These are phyloP conservation scores for Phialophora chinensis DNA, from an alignment of 2,329 filamentous ascomycete genomes.

Conservation along the genomic window DNA sequence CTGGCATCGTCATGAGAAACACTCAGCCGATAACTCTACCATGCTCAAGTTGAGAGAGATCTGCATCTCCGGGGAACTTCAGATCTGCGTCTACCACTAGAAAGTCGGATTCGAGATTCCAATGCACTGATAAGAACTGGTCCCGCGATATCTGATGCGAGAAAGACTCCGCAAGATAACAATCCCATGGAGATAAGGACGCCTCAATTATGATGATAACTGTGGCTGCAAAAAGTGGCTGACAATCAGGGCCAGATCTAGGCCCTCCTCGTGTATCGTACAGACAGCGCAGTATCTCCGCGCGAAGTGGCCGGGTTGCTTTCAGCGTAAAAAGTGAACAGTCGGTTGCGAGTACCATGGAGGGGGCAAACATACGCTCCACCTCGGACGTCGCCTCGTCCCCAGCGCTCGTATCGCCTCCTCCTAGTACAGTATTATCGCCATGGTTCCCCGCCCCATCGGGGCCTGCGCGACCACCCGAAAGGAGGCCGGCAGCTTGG, in stretches of 20 bases:
- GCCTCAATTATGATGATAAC: neutral
- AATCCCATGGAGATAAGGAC: neutral
- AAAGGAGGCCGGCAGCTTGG: neutral
- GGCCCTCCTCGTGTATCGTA: neutral
- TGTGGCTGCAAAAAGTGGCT: neutral
- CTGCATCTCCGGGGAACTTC: slow-evolving; percentile 28
- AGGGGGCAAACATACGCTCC: neutral
- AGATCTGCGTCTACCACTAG: slow-evolving; percentile 12
- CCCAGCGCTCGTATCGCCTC: neutral
- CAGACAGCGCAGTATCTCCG: neutral
- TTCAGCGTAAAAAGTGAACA: neutral
- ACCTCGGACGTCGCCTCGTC: neutral
- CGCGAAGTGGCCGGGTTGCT: neutral
- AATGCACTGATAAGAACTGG: slow-evolving; percentile 12
- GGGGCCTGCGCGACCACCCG: no score
- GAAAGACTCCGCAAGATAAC: slow-evolving; percentile 2
- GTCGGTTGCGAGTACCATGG: no score
- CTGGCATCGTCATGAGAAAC: neutral
- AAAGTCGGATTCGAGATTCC: neutral
- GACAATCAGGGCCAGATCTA: neutral
- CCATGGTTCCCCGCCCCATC: neutral
- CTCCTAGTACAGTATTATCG: neutral
- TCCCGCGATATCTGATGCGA: neutral
- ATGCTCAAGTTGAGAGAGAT: neutral
- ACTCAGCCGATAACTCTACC: neutral